phyloP scores from a whole-genome alignment of 305 asterid species.

The Fraxinus angustifolia region DNA sequence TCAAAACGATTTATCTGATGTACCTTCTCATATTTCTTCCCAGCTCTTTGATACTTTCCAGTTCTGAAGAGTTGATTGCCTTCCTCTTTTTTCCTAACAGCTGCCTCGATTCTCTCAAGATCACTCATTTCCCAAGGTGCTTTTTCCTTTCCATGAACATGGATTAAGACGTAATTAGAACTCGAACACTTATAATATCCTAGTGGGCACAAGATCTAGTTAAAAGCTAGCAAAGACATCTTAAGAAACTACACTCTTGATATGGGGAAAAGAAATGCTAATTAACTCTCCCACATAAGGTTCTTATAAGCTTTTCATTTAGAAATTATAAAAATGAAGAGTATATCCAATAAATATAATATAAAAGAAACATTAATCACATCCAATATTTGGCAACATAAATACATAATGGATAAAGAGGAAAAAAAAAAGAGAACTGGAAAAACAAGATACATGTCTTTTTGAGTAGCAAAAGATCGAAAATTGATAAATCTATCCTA shows the following conservation, averaged over 20 bases:
- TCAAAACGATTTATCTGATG: constrained; percentile 7
- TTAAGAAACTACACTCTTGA: background rate
- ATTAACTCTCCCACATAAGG: background rate
- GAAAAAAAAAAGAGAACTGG: background rate
- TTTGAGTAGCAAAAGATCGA: background rate
- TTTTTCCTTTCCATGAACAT: constrained; percentile 46
- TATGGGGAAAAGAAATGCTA: background rate
- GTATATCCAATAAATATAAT: background rate
- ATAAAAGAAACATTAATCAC: background rate
- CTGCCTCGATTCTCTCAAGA: constrained; percentile 56
- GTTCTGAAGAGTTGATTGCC: constrained; percentile 55
- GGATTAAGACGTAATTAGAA: constrained; percentile 7
- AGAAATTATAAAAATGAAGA: background rate
- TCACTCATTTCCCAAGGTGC: constrained; percentile 61
- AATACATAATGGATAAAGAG: background rate
- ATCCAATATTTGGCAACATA: background rate
- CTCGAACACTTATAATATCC: background rate
- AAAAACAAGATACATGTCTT: background rate
- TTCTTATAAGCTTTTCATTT: background rate
- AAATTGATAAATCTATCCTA: background rate
- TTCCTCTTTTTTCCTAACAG: constrained; percentile 61
- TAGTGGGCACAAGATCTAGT: background rate
- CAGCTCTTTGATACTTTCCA: constrained; percentile 58
- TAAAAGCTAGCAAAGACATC: background rate
- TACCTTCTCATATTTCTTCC: constrained; percentile 67